A percentile compares a stretch with the other conserved stretches of the same genome.
These are phyloP conservation scores for Blastomyces parvus DNA, from an alignment of 2,329 filamentous ascomycete species.

Conservation along the genomic window DNA sequence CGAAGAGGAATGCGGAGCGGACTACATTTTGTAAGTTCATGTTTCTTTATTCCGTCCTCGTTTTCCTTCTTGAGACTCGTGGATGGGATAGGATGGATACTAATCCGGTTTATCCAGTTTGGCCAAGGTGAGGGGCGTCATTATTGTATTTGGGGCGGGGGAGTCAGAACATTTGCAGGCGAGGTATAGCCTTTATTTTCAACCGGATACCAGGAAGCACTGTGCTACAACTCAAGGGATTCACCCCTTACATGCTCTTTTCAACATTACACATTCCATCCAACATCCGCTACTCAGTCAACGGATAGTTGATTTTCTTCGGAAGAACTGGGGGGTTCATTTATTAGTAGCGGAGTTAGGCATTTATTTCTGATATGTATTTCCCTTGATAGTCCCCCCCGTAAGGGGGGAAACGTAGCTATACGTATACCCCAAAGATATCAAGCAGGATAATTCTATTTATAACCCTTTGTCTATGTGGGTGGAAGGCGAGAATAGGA, in stretches of 20 bases:
- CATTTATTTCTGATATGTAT: not conserved
- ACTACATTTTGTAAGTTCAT: conserved; percentile 45
- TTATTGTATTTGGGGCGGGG: not conserved
- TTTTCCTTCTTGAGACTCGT: not conserved
- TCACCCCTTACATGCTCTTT: not conserved
- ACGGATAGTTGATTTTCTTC: not conserved
- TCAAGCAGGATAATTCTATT: not conserved
- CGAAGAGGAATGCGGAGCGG: conserved; percentile 42
- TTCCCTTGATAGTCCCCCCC: not conserved
- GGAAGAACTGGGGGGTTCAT: not conserved
- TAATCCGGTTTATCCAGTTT: not conserved
- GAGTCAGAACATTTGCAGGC: not conserved
- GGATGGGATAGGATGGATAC: not conserved
- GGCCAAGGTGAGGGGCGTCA: not conserved
- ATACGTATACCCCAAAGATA: not conserved
- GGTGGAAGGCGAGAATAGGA: too few species aligned
- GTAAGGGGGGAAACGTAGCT: not conserved
- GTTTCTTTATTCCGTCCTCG: not conserved
- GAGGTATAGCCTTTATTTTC: not conserved
- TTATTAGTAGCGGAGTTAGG: not conserved
- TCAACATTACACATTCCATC: not conserved
- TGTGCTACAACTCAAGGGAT: not conserved
- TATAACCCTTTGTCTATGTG: not conserved
- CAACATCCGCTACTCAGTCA: not conserved
- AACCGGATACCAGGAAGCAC: not conserved